Evolutionary conservation across 192 early-diverging fungal species (phyloP), one percentile per base, ranked within the genome.

Genomic region (Linnemannia schmuckeri): DNA sequence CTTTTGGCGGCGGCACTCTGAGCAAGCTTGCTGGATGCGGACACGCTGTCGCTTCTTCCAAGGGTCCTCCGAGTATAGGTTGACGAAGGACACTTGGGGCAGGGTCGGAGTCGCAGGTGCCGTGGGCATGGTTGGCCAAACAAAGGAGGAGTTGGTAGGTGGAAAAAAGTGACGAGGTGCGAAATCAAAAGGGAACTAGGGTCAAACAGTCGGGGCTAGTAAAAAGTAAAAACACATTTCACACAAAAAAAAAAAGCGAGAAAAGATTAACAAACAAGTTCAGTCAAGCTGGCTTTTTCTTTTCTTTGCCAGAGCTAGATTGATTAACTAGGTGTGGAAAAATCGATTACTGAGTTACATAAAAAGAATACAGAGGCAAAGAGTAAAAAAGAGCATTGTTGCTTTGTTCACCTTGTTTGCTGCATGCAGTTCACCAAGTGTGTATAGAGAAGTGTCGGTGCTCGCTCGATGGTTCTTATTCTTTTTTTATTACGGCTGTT

Each of bases 11-110:
- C 89, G 82, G 73, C 89, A 90, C 41, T 85, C 84, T 35, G 87
- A 87, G 47, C 89, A 90, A 9, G 89, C 89, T 6, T 87, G 87
- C 42, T 87, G 87, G 47, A 90, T 90, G 55, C 87, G 84, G 37
- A 90, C 89, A 33, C 89, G 77, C 75, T 90, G 85, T 22, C 85
- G 85, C 70, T 87, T 87, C 68, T 78, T 87, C 85, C 85, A 87
- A 27, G 85, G 85, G 80, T 87, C 85, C 76, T 87, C 85, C 38
- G 85, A 87, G 75, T 87, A 87, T 49, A 87, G 76, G 72, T 87
- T 87, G 72, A 87, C 85, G 27, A 87, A 87, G 47, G 85, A 87
- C n/a, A 87, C 85, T 76, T 87, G 85, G 72, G 83, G 83, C 69
- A 85, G n/a, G 35, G 52, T 41, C 37, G 83, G 78, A 17, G 83